Percentiles rank a stretch among this genome's conserved stretches.
phyloP scores from a whole-genome alignment of 73 alveolate genomes.

The Durusdinium trenchii region DNA sequence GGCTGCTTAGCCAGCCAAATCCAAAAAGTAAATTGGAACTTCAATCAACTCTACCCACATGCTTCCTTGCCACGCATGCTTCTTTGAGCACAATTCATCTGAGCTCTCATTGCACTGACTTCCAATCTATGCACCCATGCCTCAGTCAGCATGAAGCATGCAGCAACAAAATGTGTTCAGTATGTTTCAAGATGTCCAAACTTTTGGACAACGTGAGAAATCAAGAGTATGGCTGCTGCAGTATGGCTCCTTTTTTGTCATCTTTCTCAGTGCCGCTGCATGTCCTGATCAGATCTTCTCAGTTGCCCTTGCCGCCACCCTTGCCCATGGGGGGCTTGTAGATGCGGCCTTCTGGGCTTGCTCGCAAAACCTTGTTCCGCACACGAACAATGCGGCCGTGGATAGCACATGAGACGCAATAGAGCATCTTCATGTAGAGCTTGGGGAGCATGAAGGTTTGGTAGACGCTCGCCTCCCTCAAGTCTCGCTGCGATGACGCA shows the following conservation, averaged over 20 bases:
- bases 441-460: slow-evolving; percentile 70
- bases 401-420: slow-evolving; percentile 98
- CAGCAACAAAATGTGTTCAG: too few relatives aligned
- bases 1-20: too few relatives aligned
- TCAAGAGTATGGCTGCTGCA: too few relatives aligned
- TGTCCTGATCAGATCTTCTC: not conserved
- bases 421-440: slow-evolving; percentile 97
- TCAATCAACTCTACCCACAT: too few relatives aligned
- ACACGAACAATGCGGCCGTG: slow-evolving; percentile 99
- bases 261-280: not conserved
- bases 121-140: too few relatives aligned
- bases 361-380: slow-evolving; percentile 96
- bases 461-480: slow-evolving; percentile 98
- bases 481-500: slow-evolving; percentile 99
- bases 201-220: too few relatives aligned
- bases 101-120: too few relatives aligned
- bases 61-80: too few relatives aligned
- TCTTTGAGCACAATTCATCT: too few relatives aligned
- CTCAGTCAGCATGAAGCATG: too few relatives aligned
- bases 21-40: too few relatives aligned
- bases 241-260: not conserved
- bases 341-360: slow-evolving; percentile 87
- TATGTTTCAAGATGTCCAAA: too few relatives aligned
- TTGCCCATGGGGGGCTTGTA: slow-evolving; percentile 68
- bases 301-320: slow-evolving; percentile 96